Conservation (phyloP, 495 filamentous ascomycete genomes). For the Parathielavia appendiculata region DNA sequence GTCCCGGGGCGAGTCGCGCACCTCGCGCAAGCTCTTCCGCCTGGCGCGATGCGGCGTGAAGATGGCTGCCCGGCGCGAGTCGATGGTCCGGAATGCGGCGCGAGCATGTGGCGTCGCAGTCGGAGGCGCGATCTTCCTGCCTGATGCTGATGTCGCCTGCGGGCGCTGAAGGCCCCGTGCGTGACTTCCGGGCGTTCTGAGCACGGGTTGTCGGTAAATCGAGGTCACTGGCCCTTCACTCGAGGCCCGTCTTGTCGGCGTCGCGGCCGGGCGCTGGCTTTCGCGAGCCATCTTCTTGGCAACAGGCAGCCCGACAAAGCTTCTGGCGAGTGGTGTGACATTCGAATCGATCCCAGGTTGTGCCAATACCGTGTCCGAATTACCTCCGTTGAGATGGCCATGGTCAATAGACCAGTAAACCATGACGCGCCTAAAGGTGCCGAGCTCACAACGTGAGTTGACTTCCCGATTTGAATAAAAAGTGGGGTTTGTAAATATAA, state of each 20-base stretch:
- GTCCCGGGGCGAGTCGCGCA: constrained; percentile 73
- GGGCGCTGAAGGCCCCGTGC: constrained; percentile 12
- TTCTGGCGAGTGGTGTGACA: no score
- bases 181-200: constrained; percentile 28
- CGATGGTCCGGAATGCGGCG: constrained; percentile 59
- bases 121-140: constrained; percentile 29
- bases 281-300: constrained; percentile 27
- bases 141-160: constrained; percentile 35
- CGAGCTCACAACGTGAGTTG: no score
- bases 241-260: constrained; percentile 32
- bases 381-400: no score
- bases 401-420: no score
- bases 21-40: constrained; percentile 59
- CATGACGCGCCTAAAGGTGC: no score
- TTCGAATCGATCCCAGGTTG: no score
- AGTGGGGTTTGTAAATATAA: no score
- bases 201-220: constrained; percentile 26
- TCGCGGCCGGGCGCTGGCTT: constrained; percentile 25
- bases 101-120: constrained; percentile 62
- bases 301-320: no score
- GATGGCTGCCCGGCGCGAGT: constrained; percentile 65
- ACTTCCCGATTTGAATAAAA: no score
- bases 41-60: constrained; percentile 63
- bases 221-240: constrained; percentile 29
- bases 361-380: no score